phyloP scores from a whole-genome alignment of 2,329 filamentous ascomycete species.

The Phaeosphaeriaceae sp. region DNA sequence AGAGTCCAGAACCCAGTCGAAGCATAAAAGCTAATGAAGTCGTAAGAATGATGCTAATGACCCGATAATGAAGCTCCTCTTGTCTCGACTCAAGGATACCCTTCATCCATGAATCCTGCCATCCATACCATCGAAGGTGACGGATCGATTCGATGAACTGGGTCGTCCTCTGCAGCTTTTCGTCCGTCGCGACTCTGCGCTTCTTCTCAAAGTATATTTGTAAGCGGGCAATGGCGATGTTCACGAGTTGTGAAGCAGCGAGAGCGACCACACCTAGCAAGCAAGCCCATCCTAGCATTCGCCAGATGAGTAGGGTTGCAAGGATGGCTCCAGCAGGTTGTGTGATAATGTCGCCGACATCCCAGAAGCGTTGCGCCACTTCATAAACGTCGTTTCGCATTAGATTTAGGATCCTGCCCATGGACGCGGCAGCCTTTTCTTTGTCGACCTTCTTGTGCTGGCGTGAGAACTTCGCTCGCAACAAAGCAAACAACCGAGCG shows the following conservation, averaged over 20 bases:
- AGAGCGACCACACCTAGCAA: conserved; percentile 76
- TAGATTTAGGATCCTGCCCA: conserved; percentile 89
- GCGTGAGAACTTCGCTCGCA: conserved; percentile 26
- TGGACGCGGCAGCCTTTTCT: conserved; percentile 70
- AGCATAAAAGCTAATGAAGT: conserved; percentile 73
- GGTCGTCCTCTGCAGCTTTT: conserved; percentile 78
- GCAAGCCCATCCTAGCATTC: conserved; percentile 80
- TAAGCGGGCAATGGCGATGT: conserved; percentile 69
- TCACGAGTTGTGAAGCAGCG: conserved; percentile 71
- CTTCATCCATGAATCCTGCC: conserved; percentile 77
- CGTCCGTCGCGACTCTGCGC: conserved; percentile 77
- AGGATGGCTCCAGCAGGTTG: conserved; percentile 80
- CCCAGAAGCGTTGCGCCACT: conserved; percentile 85
- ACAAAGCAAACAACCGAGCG: conserved; percentile 9
- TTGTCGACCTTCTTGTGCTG: conserved; percentile 35
- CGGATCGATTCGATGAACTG: conserved; percentile 89
- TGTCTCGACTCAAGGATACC: conserved; percentile 73
- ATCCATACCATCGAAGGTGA: conserved; percentile 81
- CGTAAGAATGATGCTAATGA: conserved; percentile 69
- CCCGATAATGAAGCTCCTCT: conserved; percentile 69
- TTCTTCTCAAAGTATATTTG: conserved; percentile 73
- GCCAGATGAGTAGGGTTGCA: conserved; percentile 76
- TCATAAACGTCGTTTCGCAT: conserved; percentile 85
- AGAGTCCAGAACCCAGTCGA: conserved; percentile 72
- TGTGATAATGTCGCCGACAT: conserved; percentile 76